Base-by-base conservation (phyloP, 164 flowering plant species). In the Houttuynia cordata region DNA sequence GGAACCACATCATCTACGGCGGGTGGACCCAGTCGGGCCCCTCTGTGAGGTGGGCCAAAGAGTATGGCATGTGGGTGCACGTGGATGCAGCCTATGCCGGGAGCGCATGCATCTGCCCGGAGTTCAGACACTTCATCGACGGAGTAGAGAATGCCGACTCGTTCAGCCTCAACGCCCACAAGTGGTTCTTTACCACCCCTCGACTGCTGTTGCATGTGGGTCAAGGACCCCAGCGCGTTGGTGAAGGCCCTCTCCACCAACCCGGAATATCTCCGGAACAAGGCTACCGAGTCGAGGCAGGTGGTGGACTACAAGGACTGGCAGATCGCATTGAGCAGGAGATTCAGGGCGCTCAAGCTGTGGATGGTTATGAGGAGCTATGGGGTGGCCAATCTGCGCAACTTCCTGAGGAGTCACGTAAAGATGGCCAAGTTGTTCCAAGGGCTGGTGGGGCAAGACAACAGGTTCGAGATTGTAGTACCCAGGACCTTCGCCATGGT, bases 281-380 rank as follows among this genome's bases (percentile, higher is more conserved):
- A 79, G 24, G 83, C 84, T 6, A 75, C 78, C 0, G 80, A 82
- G 4, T 69, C 79, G 0, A 71, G 75, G 18, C 65, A 67, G 53
- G 89, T 85, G 1, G 79, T 85, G 42, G 87, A 87, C 47, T 85
- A 83, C 63, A 85, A 87, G 60, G 96, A 85, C 54, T 87, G 91
- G 96, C 89, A 83, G 61, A 78, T 87, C 0, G 57, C 84, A 0
- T 73, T 86, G 0, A 80, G 85, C 63, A 63, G 90, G 18, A 60
- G 87, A 0, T 88, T 86, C 52, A 53, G 88, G 20, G 68, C 96
- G 0, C 21, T 88, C 75, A 84, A 82, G 56, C 70, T 86, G 1
- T 86, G 88, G 96, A 37, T 86, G 1, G 96, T 86, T 22, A 58
- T 88, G 0, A 62, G 87, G 8, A 75, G 76, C 64, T 79, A 88